phyloP scores from a whole-genome alignment of 225 moss, liverwort and hornwort species.

The Straminergon stramineum region DNA sequence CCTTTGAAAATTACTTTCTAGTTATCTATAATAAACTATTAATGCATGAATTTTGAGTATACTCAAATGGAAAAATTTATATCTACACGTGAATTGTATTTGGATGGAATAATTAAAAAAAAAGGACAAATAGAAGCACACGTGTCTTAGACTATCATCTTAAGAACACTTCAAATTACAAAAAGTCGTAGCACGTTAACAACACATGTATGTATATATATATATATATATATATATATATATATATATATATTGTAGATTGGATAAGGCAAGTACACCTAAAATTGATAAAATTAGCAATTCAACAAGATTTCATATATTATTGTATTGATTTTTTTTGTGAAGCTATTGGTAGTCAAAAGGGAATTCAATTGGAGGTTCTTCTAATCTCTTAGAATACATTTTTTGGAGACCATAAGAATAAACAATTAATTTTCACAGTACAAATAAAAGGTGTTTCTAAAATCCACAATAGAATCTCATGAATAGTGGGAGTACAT shows the following conservation, averaged over 20 bases:
- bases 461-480: neutral
- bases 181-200: neutral
- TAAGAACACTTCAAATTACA: neutral
- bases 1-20: neutral
- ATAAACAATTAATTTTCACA: neutral
- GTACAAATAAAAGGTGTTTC: neutral
- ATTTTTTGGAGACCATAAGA: neutral
- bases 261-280: fast-evolving
- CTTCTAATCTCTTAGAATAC: neutral
- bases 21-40: neutral
- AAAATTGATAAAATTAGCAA: fast-evolving
- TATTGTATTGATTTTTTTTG: neutral
- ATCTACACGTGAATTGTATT: neutral
- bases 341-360: neutral
- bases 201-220: neutral
- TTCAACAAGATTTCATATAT: neutral
- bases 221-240: neutral
- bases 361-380: neutral
- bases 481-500: neutral
- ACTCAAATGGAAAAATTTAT: neutral
- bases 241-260: neutral
- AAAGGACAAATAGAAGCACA: neutral
- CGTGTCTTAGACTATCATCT: neutral
- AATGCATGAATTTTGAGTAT: neutral
- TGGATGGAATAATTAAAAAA: neutral